Percentiles rank a stretch among this genome's conserved stretches.
phyloP scores from a whole-genome alignment of 1,139 yeast species.

The Suhomyces choctaworum region DNA sequence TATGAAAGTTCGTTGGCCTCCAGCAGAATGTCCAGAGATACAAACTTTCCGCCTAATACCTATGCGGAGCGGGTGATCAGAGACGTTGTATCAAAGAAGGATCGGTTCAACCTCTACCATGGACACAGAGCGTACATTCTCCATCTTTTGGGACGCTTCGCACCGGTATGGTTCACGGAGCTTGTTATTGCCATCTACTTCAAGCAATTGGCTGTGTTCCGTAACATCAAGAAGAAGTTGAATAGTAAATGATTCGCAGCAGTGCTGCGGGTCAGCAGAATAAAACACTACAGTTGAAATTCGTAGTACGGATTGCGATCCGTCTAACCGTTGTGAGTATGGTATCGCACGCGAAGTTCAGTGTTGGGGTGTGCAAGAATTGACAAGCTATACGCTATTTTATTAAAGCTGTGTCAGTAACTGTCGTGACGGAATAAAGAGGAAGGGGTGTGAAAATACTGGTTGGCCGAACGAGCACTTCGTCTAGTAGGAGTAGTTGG shows the following conservation, averaged over 20 bases:
- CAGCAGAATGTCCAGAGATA: constrained; percentile 30
- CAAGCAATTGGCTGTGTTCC: constrained; percentile 18
- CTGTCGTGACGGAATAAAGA: too few species aligned
- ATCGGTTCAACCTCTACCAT: constrained; percentile 32
- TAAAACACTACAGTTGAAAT: too few species aligned
- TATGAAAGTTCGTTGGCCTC: constrained; percentile 27
- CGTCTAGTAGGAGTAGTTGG: too few species aligned
- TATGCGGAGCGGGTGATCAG: constrained; percentile 35
- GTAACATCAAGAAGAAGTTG: not conserved
- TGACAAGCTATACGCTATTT: too few species aligned
- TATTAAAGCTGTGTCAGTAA: too few species aligned
- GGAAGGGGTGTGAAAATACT: too few species aligned
- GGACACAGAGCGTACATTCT: constrained; percentile 27
- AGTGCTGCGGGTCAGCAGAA: too few species aligned
- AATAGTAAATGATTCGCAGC: not conserved
- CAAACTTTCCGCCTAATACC: constrained; percentile 24
- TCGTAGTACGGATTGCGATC: too few species aligned
- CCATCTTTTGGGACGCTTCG: constrained; percentile 24
- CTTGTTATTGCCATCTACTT: constrained; percentile 28
- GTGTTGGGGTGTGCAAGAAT: too few species aligned
- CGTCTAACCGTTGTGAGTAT: too few species aligned
- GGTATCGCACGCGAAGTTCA: too few species aligned
- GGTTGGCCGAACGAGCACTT: too few species aligned
- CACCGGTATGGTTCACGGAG: constrained; percentile 36
- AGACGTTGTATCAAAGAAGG: constrained; percentile 21